Percentiles rank a stretch among this genome's conserved stretches.
phyloP scores from a whole-genome alignment of 192 early-diverging fungal species.

The Entomortierella parvispora region DNA sequence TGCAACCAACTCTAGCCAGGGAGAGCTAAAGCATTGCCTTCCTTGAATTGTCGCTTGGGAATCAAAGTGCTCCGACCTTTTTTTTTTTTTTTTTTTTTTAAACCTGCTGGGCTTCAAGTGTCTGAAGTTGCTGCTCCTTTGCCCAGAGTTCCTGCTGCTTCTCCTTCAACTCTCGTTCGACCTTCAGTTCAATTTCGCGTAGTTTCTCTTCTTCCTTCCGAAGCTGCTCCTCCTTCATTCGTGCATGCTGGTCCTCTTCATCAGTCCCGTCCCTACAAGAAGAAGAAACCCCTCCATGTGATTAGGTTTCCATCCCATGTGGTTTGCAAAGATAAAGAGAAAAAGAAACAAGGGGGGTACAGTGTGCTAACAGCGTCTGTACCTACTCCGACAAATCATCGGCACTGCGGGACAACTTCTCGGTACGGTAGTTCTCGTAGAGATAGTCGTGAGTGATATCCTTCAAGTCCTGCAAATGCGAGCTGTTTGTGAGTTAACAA shows the following conservation, averaged over 20 bases:
- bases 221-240: slow-evolving; percentile 64
- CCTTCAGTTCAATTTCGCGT: slow-evolving; percentile 61
- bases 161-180: slow-evolving; percentile 64
- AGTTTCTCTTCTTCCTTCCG: slow-evolving; percentile 67
- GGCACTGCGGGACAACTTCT: slow-evolving; percentile 73
- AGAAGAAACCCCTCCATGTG: neutral
- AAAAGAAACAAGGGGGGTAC: neutral
- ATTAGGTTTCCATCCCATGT: neutral
- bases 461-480: slow-evolving; percentile 96
- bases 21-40: neutral
- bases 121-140: slow-evolving; percentile 66
- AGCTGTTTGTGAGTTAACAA: slow-evolving; percentile 63
- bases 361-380: neutral
- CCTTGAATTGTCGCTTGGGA: too few relatives aligned
- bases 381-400: slow-evolving; percentile 54
- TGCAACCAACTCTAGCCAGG: neutral
- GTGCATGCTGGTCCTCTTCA: slow-evolving; percentile 40
- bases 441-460: slow-evolving; percentile 96
- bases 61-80: too few relatives aligned
- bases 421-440: slow-evolving; percentile 95
- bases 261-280: slow-evolving; percentile 22
- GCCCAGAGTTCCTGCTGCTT: slow-evolving; percentile 66
- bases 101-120: slow-evolving; percentile 58
- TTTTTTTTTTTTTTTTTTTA: slow-evolving; percentile 55
- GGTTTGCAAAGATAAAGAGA: neutral